Evolutionary conservation across 2,329 filamentous ascomycete species (phyloP).

Genomic region (Trichoderma harzianum): DNA sequence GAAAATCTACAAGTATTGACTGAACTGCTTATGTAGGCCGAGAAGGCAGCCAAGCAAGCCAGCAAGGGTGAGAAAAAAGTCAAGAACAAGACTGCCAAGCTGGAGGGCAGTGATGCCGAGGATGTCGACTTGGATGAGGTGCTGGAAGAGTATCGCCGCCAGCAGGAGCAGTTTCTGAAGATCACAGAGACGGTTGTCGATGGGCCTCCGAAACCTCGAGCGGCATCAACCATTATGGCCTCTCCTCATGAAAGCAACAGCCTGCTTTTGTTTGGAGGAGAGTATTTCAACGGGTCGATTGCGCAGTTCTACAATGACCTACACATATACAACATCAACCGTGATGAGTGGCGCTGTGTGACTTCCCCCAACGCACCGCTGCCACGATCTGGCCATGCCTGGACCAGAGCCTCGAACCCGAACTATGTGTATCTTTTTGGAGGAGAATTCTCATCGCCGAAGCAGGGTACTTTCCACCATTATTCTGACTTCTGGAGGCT

Average conservation of each 20-base stretch:
- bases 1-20: conserved; percentile 22
- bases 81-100: conserved; percentile 66
- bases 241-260: conserved; percentile 85
- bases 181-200: conserved; percentile 76
- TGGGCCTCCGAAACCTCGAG: conserved; percentile 71
- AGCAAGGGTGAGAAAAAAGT: conserved; percentile 87
- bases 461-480: conserved; percentile 98
- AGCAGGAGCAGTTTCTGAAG: conserved; percentile 91
- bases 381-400: conserved; percentile 88
- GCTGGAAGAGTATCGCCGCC: conserved; percentile 85
- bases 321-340: conserved; percentile 71
- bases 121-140: conserved; percentile 92
- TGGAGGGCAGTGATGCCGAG: conserved; percentile 81
- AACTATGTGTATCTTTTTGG: conserved; percentile 89
- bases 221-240: conserved; percentile 77
- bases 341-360: conserved; percentile 86
- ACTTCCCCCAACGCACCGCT: conserved; percentile 89
- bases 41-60: conserved; percentile 74
- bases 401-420: conserved; percentile 83
- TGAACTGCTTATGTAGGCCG: conserved; percentile 38
- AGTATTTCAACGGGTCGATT: conserved; percentile 89
- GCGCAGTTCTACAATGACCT: conserved; percentile 69
- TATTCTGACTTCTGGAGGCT: conserved; percentile 98
- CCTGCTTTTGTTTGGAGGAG: conserved; percentile 87
- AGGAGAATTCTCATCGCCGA: conserved; percentile 93